Percentiles rank a stretch among this genome's conserved stretches.
Evolutionary conservation across 2,329 filamentous ascomycete genomes (phyloP).

Genomic region (Iodosphaeria phyllophila): DNA sequence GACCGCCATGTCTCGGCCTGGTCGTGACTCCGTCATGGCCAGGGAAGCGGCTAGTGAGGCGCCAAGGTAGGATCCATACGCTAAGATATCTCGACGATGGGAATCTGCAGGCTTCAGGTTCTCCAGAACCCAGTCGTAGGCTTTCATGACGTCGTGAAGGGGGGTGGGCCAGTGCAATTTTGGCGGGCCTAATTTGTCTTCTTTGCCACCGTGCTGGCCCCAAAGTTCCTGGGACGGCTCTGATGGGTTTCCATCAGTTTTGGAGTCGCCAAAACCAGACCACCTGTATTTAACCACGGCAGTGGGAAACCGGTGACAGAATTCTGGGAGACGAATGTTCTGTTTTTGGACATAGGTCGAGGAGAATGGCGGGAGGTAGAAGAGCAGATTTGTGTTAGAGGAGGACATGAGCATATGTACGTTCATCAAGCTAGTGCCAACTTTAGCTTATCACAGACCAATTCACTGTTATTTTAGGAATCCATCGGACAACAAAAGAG

Average conservation of each 20-base stretch:
- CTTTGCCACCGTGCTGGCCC: constrained; percentile 1
- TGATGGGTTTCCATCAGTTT: constrained; percentile 3
- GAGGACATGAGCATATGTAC: constrained; percentile 15
- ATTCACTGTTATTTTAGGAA: background rate
- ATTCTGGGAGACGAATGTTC: too few species aligned
- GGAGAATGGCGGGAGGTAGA: constrained; percentile 36
- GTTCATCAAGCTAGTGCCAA: constrained; percentile 26
- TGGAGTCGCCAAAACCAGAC: constrained; percentile 13
- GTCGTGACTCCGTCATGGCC: constrained; percentile 33
- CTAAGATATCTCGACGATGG: constrained; percentile 21
- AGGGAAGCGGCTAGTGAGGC: constrained; percentile 36
- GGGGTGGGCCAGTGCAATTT: constrained; percentile 32
- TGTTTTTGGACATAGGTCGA: too few species aligned
- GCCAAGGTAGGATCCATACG: constrained; percentile 39
- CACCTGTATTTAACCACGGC: constrained; percentile 43
- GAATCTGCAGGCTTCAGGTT: constrained; percentile 20
- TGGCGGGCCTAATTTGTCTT: constrained; percentile 2
- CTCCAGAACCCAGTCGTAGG: constrained; percentile 31
- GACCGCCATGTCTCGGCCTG: constrained; percentile 23
- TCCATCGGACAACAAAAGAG: background rate
- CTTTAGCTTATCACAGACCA: background rate
- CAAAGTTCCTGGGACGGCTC: background rate
- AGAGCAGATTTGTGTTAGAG: constrained; percentile 28
- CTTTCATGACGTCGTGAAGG: constrained; percentile 34
- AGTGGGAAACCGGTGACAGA: constrained; percentile 18